A percentile compares a stretch with the other conserved stretches of the same genome.
phyloP scores from a whole-genome alignment of 2,329 filamentous ascomycete species.

The Cladorrhinum sp. region DNA sequence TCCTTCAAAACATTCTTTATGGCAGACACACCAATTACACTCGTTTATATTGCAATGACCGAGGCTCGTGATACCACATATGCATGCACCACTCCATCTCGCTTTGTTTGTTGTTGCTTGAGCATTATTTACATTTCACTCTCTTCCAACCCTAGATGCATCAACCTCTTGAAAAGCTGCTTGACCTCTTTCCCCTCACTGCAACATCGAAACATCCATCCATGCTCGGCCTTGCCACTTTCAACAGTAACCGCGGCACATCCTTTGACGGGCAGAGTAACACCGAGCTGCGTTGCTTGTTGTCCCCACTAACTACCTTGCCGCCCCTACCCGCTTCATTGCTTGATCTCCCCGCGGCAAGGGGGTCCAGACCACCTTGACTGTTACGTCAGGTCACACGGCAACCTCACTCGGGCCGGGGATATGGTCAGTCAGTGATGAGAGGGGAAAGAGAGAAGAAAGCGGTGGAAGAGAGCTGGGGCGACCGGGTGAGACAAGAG shows the following conservation, averaged over 20 bases:
- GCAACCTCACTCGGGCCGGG: not conserved
- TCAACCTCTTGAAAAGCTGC: not conserved
- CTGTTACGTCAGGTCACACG: not conserved
- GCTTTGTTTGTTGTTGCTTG: no score
- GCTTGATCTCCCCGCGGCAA: not conserved
- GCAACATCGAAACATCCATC: not conserved
- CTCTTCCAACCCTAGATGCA: no score
- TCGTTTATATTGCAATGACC: no score
- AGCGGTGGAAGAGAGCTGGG: not conserved
- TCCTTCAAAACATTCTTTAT: no score
- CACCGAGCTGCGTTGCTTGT: not conserved
- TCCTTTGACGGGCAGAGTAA: not conserved
- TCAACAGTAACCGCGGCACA: not conserved
- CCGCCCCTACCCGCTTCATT: not conserved
- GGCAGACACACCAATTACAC: no score
- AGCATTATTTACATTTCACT: no score
- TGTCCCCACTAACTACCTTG: not conserved
- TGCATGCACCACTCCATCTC: no score
- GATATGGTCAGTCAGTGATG: not conserved
- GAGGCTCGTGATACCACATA: no score
- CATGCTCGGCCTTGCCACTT: not conserved
- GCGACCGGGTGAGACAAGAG: not conserved
- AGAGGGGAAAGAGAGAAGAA: not conserved
- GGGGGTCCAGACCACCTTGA: not conserved
- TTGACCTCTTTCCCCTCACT: not conserved